Conservation (phyloP, 495 filamentous ascomycete genomes). For the Talaromyces thailandensis region DNA sequence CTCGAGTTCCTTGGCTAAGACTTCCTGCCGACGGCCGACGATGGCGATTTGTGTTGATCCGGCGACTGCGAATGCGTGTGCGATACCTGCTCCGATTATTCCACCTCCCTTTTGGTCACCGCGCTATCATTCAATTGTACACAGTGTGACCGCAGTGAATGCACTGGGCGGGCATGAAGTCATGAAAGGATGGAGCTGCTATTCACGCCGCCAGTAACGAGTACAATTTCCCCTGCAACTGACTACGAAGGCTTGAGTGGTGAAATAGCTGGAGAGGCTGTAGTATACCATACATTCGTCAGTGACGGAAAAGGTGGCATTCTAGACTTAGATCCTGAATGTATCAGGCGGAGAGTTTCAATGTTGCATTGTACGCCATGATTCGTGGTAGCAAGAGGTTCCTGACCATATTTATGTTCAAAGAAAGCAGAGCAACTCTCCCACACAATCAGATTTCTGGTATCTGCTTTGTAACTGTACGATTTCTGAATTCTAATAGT, state of each 20-base stretch:
- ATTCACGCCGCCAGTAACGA: slow-evolving; percentile 30
- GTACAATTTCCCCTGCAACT: slow-evolving; percentile 23
- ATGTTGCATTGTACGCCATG: background rate
- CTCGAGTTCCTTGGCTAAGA: background rate
- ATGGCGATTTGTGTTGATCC: slow-evolving; percentile 18
- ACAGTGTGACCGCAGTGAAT: background rate
- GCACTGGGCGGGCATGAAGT: background rate
- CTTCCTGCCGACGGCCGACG: slow-evolving; percentile 10
- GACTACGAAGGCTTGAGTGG: slow-evolving; percentile 22
- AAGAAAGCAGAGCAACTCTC: background rate
- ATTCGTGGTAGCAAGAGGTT: background rate
- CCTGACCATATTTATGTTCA: background rate
- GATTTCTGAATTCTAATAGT: background rate
- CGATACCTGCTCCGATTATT: slow-evolving; percentile 22
- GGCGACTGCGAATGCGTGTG: slow-evolving; percentile 24
- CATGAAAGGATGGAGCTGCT: background rate
- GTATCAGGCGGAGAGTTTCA: background rate
- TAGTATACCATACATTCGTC: slow-evolving; percentile 11
- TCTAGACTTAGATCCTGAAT: background rate
- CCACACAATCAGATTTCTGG: background rate
- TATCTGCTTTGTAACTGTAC: background rate
- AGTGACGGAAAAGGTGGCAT: slow-evolving; percentile 5
- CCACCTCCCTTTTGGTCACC: slow-evolving; percentile 10
- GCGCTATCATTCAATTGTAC: background rate
- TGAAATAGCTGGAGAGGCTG: slow-evolving; percentile 27